Base-by-base conservation (phyloP, 1,284 basidiomycete species). In the Ganoderma multipileum region DNA sequence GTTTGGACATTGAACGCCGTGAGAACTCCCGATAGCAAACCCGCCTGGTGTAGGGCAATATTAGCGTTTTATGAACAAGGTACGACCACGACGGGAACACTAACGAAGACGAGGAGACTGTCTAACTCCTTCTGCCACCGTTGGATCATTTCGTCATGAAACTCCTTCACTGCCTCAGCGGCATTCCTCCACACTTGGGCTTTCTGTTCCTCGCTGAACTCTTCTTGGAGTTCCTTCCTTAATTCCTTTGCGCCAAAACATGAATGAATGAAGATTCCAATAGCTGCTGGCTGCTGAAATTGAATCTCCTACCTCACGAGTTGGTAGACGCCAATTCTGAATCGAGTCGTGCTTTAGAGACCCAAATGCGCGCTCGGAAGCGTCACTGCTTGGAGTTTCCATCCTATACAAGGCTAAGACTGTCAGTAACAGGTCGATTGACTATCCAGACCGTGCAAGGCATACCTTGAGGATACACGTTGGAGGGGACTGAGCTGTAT, bases 41-140 rank as follows among this genome's bases (percentile, higher is more conserved):
- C 66, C 2, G 63, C 66, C 69, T 70, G 33, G 16, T 1, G 1
- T 3, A 9, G 7, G 6, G 2, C 4, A 1, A 33, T 0, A 16
- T 54, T 0, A 16, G 20, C 8, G 33, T 16, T 23, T 7, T 28
- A 38, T 8, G 20, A 61, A 12, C 23, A 60, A 26, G 39, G 23
- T 14, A 50, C 23, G 9, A 26, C 11, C 14, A 26, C 23, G 4
- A 7, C 6, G n/a, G 3, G 59, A 7, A 23, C 41, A 64, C 71
- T 12, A n/a, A 72, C 71, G 47, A 70, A 72, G 14, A 72, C 71
- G n/a, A 72, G 68, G 47, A 68, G 67, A 63, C 57, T 72, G 50
- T 68, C 71, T 1, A 72, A 64, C 47, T 72, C 71, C 8, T 57
- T 63, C 11, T 72, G 69, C 66, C 71, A 72, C 44, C 67, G 30